Evolutionary conservation across 2,329 filamentous ascomycete species (phyloP).

Genomic region (Calonectria multiphialidica): DNA sequence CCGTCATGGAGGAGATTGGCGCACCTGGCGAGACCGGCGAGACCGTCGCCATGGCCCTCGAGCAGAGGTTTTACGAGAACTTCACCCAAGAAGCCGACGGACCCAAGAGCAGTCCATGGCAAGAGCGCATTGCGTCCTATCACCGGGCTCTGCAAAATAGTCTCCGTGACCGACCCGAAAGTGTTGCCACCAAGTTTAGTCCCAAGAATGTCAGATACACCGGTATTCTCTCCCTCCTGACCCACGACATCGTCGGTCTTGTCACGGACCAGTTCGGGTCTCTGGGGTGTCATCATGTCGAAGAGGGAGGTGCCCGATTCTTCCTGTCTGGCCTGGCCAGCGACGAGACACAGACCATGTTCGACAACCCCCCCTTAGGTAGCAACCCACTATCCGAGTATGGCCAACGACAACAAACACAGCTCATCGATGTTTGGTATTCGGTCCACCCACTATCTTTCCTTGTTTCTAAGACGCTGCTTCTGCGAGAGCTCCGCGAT

Average conservation of each 20-base stretch:
- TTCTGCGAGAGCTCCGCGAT: constrained; percentile 52
- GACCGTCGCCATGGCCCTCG: constrained; percentile 45
- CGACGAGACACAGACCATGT: constrained; percentile 48
- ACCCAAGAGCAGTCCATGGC: constrained; percentile 35
- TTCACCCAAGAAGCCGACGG: constrained; percentile 33
- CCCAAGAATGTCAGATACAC: constrained; percentile 38
- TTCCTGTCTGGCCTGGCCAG: constrained; percentile 43
- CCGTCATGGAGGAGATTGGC: constrained; percentile 35
- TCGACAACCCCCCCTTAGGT: constrained; percentile 39
- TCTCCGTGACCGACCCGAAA: constrained; percentile 28
- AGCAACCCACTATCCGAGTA: constrained; percentile 46
- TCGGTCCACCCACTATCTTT: constrained; percentile 54
- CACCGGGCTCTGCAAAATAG: constrained; percentile 28
- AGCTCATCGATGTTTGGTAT: constrained; percentile 57
- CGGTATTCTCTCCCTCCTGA: constrained; percentile 45
- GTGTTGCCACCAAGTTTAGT: constrained; percentile 29
- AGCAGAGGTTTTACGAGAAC: constrained; percentile 46
- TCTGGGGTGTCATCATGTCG: constrained; percentile 44
- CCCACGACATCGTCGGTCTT: constrained; percentile 47
- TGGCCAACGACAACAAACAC: constrained; percentile 47
- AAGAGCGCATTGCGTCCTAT: constrained; percentile 35
- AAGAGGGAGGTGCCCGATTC: constrained; percentile 42
- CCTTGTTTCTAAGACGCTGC: constrained; percentile 55
- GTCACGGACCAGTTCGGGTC: constrained; percentile 46
- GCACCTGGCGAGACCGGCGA: constrained; percentile 33